phyloP scores from a whole-genome alignment of 352 stramenopile genomes.

The Pythium phragmiticola region DNA sequence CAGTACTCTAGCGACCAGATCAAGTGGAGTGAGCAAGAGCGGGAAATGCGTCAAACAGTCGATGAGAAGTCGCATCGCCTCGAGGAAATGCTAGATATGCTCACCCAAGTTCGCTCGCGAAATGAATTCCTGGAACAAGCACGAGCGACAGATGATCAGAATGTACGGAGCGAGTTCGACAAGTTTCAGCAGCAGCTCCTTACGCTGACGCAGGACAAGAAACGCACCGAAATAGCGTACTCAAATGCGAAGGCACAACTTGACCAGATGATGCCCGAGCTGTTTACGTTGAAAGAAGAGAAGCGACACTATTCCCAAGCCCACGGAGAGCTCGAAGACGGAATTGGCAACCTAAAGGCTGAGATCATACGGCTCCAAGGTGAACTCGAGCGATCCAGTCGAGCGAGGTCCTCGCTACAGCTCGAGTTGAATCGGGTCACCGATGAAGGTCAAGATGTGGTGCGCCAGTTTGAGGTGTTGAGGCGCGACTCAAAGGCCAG shows the following conservation, averaged over 20 bases:
- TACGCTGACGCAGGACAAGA: conserved; percentile 36
- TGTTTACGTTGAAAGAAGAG: conserved; percentile 37
- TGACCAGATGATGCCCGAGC: conserved; percentile 32
- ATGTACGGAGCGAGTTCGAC: conserved; percentile 38
- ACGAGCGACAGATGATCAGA: conserved; percentile 39
- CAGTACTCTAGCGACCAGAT: conserved; percentile 32
- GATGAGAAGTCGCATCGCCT: conserved; percentile 53
- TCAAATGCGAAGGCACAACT: conserved; percentile 27
- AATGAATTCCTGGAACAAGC: conserved; percentile 51
- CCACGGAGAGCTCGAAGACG: conserved; percentile 38
- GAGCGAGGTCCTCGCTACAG: conserved; percentile 51
- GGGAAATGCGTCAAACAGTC: conserved; percentile 29
- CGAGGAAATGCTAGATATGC: conserved; percentile 65
- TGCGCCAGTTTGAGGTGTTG: conserved; percentile 63
- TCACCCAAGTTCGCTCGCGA: conserved; percentile 53
- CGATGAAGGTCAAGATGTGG: conserved; percentile 55
- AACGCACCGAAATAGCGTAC: conserved; percentile 35
- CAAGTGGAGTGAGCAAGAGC: conserved; percentile 34
- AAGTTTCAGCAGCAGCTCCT: conserved; percentile 40
- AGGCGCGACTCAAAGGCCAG: conserved; percentile 48
- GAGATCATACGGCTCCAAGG: conserved; percentile 31
- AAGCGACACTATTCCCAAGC: conserved; percentile 28
- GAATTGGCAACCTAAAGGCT: conserved; percentile 18
- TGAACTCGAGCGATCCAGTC: conserved; percentile 45
- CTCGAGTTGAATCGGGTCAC: conserved; percentile 49